These are phyloP conservation scores for Populus hybrid DNA, from an alignment of 441 rosid species.

Conservation along the genomic window DNA sequence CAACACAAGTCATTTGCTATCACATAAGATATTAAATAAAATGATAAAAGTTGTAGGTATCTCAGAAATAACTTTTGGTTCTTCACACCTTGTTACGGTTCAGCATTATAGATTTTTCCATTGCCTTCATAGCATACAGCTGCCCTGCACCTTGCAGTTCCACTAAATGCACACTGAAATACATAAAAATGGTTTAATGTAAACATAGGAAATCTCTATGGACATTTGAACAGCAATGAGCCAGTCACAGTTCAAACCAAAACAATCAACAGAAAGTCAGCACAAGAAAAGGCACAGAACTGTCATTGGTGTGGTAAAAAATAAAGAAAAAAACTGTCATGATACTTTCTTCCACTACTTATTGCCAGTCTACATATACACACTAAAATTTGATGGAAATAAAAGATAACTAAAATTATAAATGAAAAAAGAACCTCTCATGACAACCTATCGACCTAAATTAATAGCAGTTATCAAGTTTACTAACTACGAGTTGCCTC, in stretches of 20 bases:
- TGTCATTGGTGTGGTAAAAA: neutral
- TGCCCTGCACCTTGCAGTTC: constrained; percentile 73
- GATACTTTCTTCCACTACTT: neutral
- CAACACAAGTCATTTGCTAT: neutral
- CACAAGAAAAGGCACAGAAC: neutral
- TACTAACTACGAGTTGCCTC: neutral
- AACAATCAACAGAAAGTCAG: neutral
- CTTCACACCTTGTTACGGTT: constrained; percentile 80
- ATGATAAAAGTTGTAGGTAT: neutral
- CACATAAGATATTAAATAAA: neutral
- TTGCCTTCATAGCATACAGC: constrained; percentile 94
- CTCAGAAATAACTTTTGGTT: neutral
- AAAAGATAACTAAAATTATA: neutral
- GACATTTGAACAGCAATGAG: neutral
- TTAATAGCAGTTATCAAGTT: neutral
- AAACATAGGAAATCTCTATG: neutral
- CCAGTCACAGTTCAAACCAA: neutral
- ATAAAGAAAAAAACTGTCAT: neutral
- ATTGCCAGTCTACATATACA: neutral
- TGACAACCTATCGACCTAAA: neutral
- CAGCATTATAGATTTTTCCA: constrained; percentile 90
- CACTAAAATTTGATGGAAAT: neutral
- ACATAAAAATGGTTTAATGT: neutral
- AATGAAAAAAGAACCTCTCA: neutral
- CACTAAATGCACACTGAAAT: constrained; percentile 84